These are phyloP conservation scores for Xylaria sp. DNA, from an alignment of 2,329 filamentous ascomycete genomes.

Conservation along the genomic window DNA sequence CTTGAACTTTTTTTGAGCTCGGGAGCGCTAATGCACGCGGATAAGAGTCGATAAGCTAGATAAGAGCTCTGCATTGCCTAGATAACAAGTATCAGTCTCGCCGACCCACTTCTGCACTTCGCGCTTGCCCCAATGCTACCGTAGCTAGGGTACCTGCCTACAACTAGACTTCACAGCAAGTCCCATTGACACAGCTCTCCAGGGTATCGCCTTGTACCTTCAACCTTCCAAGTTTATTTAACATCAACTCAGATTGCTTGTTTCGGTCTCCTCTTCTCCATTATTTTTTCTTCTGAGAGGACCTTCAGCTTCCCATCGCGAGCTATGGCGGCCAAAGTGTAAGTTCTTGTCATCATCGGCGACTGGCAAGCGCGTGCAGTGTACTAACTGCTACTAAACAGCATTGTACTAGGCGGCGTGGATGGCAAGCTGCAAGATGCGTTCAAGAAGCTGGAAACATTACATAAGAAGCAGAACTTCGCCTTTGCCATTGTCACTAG, in stretches of 20 bases:
- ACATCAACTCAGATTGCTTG: not conserved
- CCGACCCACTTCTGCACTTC: too few relatives aligned
- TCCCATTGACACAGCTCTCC: too few relatives aligned
- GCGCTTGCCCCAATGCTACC: not conserved
- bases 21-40: slow-evolving; percentile 27
- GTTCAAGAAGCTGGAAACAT: slow-evolving; percentile 77
- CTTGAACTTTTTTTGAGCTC: slow-evolving; percentile 37
- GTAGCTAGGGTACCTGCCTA: not conserved
- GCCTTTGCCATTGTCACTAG: slow-evolving; percentile 83
- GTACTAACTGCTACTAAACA: slow-evolving; percentile 41
- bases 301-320: slow-evolving; percentile 3
- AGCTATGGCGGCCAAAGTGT: slow-evolving; percentile 58
- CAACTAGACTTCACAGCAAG: too few relatives aligned
- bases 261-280: not conserved
- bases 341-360: slow-evolving; percentile 29
- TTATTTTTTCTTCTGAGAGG: not conserved
- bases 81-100: too few relatives aligned
- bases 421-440: slow-evolving; percentile 78
- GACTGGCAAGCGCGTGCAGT: slow-evolving; percentile 19
- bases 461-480: slow-evolving; percentile 89
- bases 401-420: slow-evolving; percentile 82
- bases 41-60: slow-evolving; percentile 30
- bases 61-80: not conserved
- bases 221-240: too few relatives aligned
- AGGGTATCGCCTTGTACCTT: too few relatives aligned